phyloP scores from a whole-genome alignment of 2,329 filamentous ascomycete genomes.

The Cephalotrichum gorgonifer region DNA sequence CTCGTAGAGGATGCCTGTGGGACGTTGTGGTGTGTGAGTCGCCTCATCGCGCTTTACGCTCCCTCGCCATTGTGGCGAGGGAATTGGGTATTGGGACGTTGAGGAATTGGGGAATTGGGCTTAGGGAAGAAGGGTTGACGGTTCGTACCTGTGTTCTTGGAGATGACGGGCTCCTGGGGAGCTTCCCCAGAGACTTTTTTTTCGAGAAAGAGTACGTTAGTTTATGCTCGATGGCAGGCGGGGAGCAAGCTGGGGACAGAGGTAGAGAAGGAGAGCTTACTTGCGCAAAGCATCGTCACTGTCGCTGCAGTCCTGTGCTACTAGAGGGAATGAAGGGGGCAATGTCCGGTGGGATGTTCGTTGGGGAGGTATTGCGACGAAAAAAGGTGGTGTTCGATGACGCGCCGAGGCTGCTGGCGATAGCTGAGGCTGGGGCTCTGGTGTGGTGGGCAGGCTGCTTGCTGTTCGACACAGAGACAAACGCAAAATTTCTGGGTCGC shows the following conservation, averaged over 20 bases:
- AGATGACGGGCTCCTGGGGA: slow-evolving; percentile 89
- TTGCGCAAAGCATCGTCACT: slow-evolving; percentile 37
- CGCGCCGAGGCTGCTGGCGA: slow-evolving; percentile 8
- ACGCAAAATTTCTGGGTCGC: too few relatives aligned
- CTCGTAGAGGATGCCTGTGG: slow-evolving; percentile 76
- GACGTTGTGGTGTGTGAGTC: slow-evolving; percentile 7
- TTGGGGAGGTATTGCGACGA: neutral
- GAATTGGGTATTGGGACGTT: too few relatives aligned
- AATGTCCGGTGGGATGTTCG: neutral
- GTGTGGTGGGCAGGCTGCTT: too few relatives aligned
- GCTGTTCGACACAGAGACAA: too few relatives aligned
- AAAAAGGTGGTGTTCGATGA: neutral
- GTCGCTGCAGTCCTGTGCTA: slow-evolving; percentile 2
- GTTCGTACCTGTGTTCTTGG: slow-evolving; percentile 76
- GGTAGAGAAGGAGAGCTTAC: slow-evolving; percentile 18
- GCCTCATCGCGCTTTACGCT: too few relatives aligned
- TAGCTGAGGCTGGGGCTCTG: neutral
- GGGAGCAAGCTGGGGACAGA: neutral
- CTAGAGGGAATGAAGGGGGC: neutral
- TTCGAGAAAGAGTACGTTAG: neutral
- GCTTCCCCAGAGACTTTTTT: slow-evolving; percentile 83
- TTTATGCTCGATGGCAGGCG: too few relatives aligned
- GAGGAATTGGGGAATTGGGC: slow-evolving; percentile 4
- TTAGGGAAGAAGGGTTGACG: too few relatives aligned
- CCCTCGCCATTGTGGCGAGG: too few relatives aligned